phyloP scores from a whole-genome alignment of 768 basidiomycete species.

The Phanerochaete carnosa region DNA sequence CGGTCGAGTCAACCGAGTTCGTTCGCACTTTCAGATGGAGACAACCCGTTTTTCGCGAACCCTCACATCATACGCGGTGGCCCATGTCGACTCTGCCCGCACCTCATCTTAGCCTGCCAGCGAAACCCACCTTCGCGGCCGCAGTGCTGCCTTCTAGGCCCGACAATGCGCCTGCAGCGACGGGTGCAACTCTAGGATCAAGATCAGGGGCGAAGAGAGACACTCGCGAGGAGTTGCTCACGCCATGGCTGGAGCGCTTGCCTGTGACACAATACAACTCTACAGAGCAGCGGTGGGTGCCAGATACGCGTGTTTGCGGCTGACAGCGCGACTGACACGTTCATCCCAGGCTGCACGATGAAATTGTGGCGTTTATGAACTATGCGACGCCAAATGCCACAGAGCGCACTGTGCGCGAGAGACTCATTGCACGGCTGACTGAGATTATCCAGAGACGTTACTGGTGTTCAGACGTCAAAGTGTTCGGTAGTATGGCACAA shows the following conservation, averaged over 20 bases:
- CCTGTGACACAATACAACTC: constrained; percentile 24
- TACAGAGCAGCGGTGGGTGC: constrained; percentile 31
- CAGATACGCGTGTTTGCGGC: not conserved
- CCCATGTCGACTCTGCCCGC: not conserved
- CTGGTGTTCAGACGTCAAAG: constrained; percentile 41
- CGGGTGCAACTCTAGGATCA: too few species aligned
- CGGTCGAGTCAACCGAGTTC: not conserved
- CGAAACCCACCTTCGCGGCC: not conserved
- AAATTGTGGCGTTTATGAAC: constrained; percentile 53
- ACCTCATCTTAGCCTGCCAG: not conserved
- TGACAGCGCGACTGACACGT: not conserved
- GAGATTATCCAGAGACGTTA: constrained; percentile 43
- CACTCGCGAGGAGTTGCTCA: not conserved
- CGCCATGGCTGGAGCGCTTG: constrained; percentile 22
- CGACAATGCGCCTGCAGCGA: not conserved
- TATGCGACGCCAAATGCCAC: constrained; percentile 52
- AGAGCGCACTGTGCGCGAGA: constrained; percentile 46
- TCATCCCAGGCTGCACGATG: constrained; percentile 52
- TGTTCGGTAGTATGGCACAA: constrained; percentile 63
- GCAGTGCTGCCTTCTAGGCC: not conserved
- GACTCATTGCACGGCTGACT: constrained; percentile 44
- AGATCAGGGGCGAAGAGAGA: not conserved
- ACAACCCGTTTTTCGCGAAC: not conserved
- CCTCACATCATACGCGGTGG: not conserved
- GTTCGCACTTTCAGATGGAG: not conserved